Evolutionary conservation across 2,329 filamentous ascomycete genomes (phyloP).

Genomic region (Mycogone perniciosa): DNA sequence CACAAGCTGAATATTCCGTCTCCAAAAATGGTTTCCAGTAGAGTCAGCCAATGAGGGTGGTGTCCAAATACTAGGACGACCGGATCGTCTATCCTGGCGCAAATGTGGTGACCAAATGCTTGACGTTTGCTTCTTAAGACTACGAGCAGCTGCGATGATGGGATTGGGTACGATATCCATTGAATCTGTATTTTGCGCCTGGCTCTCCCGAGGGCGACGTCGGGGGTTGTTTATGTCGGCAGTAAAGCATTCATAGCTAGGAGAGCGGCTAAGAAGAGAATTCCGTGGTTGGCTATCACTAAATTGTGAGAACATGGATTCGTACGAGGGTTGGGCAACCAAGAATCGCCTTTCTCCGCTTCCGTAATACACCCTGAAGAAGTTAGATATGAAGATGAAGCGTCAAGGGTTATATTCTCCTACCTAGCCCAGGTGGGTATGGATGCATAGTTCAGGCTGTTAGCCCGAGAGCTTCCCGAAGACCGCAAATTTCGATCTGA

Average conservation of each 20-base stretch:
- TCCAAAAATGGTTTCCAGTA: slow-evolving; percentile 52
- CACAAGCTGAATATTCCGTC: slow-evolving; percentile 67
- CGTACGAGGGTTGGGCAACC: slow-evolving; percentile 36
- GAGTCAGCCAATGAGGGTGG: slow-evolving; percentile 65
- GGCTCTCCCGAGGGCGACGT: slow-evolving; percentile 35
- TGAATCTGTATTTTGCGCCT: slow-evolving; percentile 17
- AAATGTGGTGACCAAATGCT: slow-evolving; percentile 71
- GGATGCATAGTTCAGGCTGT: slow-evolving; percentile 38
- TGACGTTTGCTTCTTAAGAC: slow-evolving; percentile 45
- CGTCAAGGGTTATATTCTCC: slow-evolving; percentile 10
- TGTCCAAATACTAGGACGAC: slow-evolving; percentile 60
- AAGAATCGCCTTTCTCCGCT: slow-evolving; percentile 55
- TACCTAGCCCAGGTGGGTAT: slow-evolving; percentile 52
- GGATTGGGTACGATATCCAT: slow-evolving; percentile 39
- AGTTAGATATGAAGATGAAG: slow-evolving; percentile 11
- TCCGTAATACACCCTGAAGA: slow-evolving; percentile 59
- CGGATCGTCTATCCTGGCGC: slow-evolving; percentile 53
- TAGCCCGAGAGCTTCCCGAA: slow-evolving; percentile 41
- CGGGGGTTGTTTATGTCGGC: slow-evolving; percentile 40
- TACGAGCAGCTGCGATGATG: slow-evolving; percentile 21
- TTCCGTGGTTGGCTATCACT: slow-evolving; percentile 42
- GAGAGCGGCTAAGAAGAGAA: slow-evolving; percentile 42
- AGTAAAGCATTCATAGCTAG: slow-evolving; percentile 43
- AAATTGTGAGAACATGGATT: slow-evolving; percentile 40
- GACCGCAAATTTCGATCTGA: slow-evolving; percentile 50